These are phyloP conservation scores for Collybia sordida DNA, from an alignment of 768 basidiomycete species.

Conservation along the genomic window DNA sequence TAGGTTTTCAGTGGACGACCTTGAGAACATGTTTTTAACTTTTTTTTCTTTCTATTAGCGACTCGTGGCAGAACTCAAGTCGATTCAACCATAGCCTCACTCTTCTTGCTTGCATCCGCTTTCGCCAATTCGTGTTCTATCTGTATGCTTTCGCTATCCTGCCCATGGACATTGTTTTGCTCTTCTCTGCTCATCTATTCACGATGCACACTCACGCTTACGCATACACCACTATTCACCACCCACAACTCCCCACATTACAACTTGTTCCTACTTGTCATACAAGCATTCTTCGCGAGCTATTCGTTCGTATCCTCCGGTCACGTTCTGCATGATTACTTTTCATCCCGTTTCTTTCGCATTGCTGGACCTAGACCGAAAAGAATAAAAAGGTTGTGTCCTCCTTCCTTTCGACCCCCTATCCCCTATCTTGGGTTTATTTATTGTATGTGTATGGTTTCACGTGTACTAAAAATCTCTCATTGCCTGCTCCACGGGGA, in stretches of 20 bases:
- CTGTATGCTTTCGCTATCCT: background rate
- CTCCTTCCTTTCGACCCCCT: too few species aligned
- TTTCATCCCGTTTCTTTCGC: too few species aligned
- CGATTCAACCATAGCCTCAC: slow-evolving; percentile 30
- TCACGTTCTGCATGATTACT: too few species aligned
- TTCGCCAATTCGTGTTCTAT: background rate
- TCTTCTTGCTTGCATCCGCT: background rate
- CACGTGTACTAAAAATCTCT: too few species aligned
- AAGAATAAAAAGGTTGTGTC: too few species aligned
- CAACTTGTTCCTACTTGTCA: background rate
- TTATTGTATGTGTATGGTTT: too few species aligned
- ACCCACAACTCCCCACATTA: background rate
- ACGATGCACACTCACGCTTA: background rate
- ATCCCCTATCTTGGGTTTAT: too few species aligned
- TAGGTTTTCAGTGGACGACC: slow-evolving; percentile 23
- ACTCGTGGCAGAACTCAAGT: slow-evolving; percentile 62
- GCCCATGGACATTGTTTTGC: background rate
- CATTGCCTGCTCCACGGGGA: too few species aligned
- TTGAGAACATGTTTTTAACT: background rate
- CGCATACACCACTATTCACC: too few species aligned
- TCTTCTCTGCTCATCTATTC: background rate
- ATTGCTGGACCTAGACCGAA: too few species aligned
- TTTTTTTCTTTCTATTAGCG: slow-evolving; percentile 36
- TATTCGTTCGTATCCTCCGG: too few species aligned
- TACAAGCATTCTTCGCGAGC: too few species aligned